Base-by-base conservation (phyloP, 768 basidiomycete genomes). In the Amylocystis lapponica region DNA sequence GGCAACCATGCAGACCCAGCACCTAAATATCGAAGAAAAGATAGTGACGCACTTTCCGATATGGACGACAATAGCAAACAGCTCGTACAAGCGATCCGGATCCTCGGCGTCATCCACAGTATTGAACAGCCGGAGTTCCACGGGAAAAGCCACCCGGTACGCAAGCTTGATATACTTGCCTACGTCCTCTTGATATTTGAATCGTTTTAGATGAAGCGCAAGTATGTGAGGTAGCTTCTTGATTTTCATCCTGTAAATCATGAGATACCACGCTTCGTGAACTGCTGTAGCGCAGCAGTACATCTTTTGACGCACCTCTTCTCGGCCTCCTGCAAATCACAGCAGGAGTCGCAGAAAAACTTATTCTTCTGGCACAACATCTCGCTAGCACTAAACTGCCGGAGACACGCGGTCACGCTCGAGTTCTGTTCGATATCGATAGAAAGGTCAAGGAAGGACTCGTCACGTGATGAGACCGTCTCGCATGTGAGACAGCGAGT, bases 351-450 rank as follows among this genome's bases (percentile, higher is more conserved):
- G 60, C 96, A 99, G 63, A 90, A 96, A 61, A 97, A 99, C 67
- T 98, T 98, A 72, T 99, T 97, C 64, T 79, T 86, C 64, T 95
- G 91, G 55, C 91, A 94, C 16, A 99, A 78, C 94, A 97, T 99
- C 66, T 99, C 96, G 58, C 86, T 90, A 30, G 93, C 94, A 58
- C 91, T 95, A 62, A 99, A 99, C 59, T 94, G 91, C 35, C 92
- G 79, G 27, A 99, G 77, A 61, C 96, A 99, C 6, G 94, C 86
- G 2, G 94, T 95, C 41, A 99, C 83, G 50, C 91, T 95, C 3
- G 93, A 89, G 64, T 98, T 96, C 63, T 96, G 91, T 61, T 97
- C 95, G 53, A 99, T 98, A 62, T 99, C 96, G 65, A 99, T 91
- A 4, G 94, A 97, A n/a, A 99, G 74, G 66, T 99, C 96, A 42